A percentile compares a stretch with the other conserved stretches of the same genome.
Conservation (phyloP, 805 yeast genomes). For the Torulaspora gathmanii region DNA sequence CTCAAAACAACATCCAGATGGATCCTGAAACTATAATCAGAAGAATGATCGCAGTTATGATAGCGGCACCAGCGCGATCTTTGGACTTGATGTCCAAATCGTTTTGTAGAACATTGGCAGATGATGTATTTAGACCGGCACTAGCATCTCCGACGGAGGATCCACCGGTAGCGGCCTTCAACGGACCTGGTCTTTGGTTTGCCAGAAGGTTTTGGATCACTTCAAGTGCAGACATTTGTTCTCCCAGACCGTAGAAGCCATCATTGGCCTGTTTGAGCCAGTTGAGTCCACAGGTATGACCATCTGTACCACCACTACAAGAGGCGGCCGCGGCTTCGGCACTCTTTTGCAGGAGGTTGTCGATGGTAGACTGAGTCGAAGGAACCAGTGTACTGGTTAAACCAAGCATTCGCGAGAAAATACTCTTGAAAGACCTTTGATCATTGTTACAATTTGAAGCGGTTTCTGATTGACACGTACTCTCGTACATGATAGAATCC, state of each 20-base stretch:
- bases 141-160: conserved; percentile 51
- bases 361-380: conserved; percentile 40
- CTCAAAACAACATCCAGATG: conserved; percentile 68
- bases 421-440: conserved; percentile 71
- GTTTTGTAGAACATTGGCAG: conserved; percentile 36
- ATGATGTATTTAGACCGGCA: conserved; percentile 44
- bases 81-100: conserved; percentile 47
- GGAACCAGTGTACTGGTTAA: conserved; percentile 55
- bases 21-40: conserved; percentile 58
- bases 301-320: conserved; percentile 70
- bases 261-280: conserved; percentile 63
- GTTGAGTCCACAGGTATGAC: conserved; percentile 68
- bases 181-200: conserved; percentile 47
- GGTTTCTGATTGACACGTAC: conserved; percentile 47
- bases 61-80: conserved; percentile 87
- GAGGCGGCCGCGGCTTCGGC: conserved; percentile 67
- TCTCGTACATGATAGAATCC: conserved; percentile 52
- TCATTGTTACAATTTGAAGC: conserved; percentile 58
- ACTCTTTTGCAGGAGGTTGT: conserved; percentile 41
- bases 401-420: conserved; percentile 60
- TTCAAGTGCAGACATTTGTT: conserved; percentile 72
- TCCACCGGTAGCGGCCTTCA: conserved; percentile 50
- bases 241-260: conserved; percentile 67
- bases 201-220: conserved; percentile 49
- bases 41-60: conserved; percentile 72